Evolutionary conservation across 163 green algal genomes (phyloP).

Genomic region (Picocystis sp.): DNA sequence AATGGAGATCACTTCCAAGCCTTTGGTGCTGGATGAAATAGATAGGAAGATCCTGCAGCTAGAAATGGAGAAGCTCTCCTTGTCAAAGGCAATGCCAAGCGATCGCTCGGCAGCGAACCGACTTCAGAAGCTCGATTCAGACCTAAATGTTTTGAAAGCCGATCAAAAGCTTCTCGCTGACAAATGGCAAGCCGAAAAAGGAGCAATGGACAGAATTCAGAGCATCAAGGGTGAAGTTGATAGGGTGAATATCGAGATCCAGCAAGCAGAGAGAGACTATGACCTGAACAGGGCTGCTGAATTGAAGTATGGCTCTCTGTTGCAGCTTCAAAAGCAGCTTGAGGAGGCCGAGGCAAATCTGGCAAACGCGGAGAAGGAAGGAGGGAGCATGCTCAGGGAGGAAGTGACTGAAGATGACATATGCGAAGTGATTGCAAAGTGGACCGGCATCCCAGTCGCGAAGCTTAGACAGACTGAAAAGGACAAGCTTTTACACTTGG

Average conservation of each 20-base stretch:
- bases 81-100: constrained; percentile 35
- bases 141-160: constrained; percentile 53
- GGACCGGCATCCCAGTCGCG: constrained; percentile 83
- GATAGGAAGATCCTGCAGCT: constrained; percentile 78
- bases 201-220: constrained; percentile 38
- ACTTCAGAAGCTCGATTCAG: constrained; percentile 45
- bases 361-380: constrained; percentile 8
- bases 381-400: constrained; percentile 24
- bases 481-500: constrained; percentile 76
- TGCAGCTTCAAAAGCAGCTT: constrained; percentile 54
- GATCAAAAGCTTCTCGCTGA: constrained; percentile 51
- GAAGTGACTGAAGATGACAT: constrained; percentile 88
- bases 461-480: constrained; percentile 70
- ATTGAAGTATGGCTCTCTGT: constrained; percentile 75
- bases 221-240: constrained; percentile 76
- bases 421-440: constrained; percentile 72
- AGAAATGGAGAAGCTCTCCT: constrained; percentile 80
- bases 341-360: constrained; percentile 39
- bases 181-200: constrained; percentile 55
- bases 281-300: constrained; percentile 80
- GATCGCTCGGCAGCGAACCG: constrained; percentile 46
- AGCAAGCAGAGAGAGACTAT: constrained; percentile 72
- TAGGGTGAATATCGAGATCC: constrained; percentile 63
- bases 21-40: constrained; percentile 71
- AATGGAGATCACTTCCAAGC: constrained; percentile 95